Base-by-base conservation (phyloP, 1,284 basidiomycete species). In the Leccinum holopus region DNA sequence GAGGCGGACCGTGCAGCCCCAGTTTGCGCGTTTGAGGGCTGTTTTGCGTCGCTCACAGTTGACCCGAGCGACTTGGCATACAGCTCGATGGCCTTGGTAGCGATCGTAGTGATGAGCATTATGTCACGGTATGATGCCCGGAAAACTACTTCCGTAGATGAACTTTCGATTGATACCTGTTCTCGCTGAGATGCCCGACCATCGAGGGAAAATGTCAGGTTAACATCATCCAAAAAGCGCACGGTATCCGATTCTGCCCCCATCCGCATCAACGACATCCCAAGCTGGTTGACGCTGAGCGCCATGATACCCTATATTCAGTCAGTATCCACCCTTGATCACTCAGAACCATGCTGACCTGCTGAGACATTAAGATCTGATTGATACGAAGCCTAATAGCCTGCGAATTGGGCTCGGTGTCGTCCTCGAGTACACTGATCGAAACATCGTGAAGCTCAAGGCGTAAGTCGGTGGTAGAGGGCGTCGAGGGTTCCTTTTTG, bases 181-280 rank as follows among this genome's bases (percentile, higher is more conserved):
- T 92, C 88, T 3, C 82, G 83, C 2, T 85, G 83, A 14, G 88
- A 84, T n/a, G 86, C 82, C 4, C 92, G 87, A 64, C 83, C 94
- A 75, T 98, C 96, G 66, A 97, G 80, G 8, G 95, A 91, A 54
- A 98, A 80, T 0, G 94, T 92, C 56, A 98, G 71, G 74, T 97
- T 94, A 57, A 98, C 82, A 66, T 98, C 93, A 75, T 99, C 97
- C 67, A 99, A 81, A 78, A 99, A 95, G 47, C 94, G 87, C 53
- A 97, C 90, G 51, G 86, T 88, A 66, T 99, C 97, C 3, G 87
- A 82, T 49, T 86, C 82, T 65, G 85, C 85, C 67, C 93, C 93
- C 95, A 99, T 99, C 30, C 84, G 84, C 65, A 90, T 88, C 52
- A 99, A 83, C 16, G 95, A 98, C 95, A 99, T 98, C 51, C 97